phyloP scores from a whole-genome alignment of 352 stramenopile genomes.

The Globisporangium acanthophoron region DNA sequence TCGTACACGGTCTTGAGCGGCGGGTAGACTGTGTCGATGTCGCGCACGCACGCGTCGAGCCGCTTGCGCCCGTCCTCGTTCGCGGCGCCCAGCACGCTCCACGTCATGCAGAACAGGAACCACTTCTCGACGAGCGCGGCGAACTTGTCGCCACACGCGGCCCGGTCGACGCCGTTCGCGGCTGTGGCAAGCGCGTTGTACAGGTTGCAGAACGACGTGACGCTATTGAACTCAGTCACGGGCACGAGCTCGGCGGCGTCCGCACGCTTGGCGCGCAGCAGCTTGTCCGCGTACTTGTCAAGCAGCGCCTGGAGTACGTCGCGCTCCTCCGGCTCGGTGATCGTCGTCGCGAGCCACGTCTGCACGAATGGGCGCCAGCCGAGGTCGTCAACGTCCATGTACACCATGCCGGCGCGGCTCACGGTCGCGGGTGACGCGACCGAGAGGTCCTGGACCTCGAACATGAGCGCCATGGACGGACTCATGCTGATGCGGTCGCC shows the following conservation, averaged over 20 bases:
- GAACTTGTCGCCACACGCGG: constrained; percentile 61
- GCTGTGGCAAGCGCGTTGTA: constrained; percentile 71
- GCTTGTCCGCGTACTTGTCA: constrained; percentile 80
- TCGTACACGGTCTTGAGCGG: constrained; percentile 91
- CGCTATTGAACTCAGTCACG: constrained; percentile 75
- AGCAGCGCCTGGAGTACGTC: constrained; percentile 63
- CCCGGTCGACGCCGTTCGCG: constrained; percentile 71
- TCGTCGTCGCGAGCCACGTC: constrained; percentile 67
- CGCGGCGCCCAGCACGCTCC: constrained; percentile 79
- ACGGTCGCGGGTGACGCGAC: constrained; percentile 93
- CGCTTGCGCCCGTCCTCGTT: constrained; percentile 84
- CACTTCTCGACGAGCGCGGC: constrained; percentile 65
- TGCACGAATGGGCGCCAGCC: constrained; percentile 76
- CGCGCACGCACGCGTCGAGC: constrained; percentile 84
- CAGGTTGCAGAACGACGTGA: constrained; percentile 83
- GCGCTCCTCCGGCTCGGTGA: constrained; percentile 53
- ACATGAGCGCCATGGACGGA: constrained; percentile 87
- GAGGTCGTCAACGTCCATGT: constrained; percentile 87
- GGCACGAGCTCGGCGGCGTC: constrained; percentile 75
- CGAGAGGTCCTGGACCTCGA: constrained; percentile 93
- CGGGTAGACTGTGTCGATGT: constrained; percentile 91
- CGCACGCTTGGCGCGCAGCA: constrained; percentile 55
- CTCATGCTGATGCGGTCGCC: constrained; percentile 85
- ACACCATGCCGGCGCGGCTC: constrained; percentile 91
- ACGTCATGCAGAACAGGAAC: constrained; percentile 85